These are phyloP conservation scores for Discostella stelligeroides DNA, from an alignment of 108 stramenopile species.

Conservation along the genomic window DNA sequence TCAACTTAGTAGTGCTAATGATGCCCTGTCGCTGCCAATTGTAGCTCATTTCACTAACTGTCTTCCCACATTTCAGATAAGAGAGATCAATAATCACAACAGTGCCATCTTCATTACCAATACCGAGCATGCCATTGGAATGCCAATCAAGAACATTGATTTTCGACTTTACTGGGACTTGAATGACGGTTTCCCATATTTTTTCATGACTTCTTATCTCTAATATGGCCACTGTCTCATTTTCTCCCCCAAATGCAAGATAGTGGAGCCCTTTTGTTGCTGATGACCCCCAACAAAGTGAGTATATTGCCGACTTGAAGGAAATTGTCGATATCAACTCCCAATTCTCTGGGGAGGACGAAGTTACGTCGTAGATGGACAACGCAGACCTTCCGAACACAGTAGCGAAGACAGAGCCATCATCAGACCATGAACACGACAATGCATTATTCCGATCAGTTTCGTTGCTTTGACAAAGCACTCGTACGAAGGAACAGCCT, in stretches of 20 bases:
- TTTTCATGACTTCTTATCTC: constrained; percentile 64
- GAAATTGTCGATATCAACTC: constrained; percentile 53
- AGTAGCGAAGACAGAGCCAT: constrained; percentile 60
- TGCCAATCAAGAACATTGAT: constrained; percentile 73
- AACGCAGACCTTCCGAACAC: constrained; percentile 53
- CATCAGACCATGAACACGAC: constrained; percentile 58
- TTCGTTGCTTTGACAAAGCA: constrained; percentile 22
- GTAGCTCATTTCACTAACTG: constrained; percentile 79
- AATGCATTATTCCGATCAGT: constrained; percentile 18
- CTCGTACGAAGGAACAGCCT: constrained; percentile 39
- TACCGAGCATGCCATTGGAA: constrained; percentile 55
- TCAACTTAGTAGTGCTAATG: constrained; percentile 72
- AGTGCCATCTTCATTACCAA: constrained; percentile 64
- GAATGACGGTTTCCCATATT: constrained; percentile 71
- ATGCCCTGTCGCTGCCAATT: constrained; percentile 78
- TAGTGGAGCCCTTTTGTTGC: constrained; percentile 57
- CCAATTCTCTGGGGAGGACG: constrained; percentile 47
- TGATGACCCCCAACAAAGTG: constrained; percentile 74
- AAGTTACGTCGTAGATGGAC: constrained; percentile 58
- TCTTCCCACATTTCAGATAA: constrained; percentile 65
- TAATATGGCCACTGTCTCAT: constrained; percentile 53
- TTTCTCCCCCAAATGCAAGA: constrained; percentile 71
- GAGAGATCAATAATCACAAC: constrained; percentile 66
- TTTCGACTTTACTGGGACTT: constrained; percentile 47
- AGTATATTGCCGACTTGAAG: constrained; percentile 35